Percentiles rank a stretch among this genome's conserved stretches.
phyloP scores from a whole-genome alignment of 768 basidiomycete species.

The Gloeophyllum trabeum region DNA sequence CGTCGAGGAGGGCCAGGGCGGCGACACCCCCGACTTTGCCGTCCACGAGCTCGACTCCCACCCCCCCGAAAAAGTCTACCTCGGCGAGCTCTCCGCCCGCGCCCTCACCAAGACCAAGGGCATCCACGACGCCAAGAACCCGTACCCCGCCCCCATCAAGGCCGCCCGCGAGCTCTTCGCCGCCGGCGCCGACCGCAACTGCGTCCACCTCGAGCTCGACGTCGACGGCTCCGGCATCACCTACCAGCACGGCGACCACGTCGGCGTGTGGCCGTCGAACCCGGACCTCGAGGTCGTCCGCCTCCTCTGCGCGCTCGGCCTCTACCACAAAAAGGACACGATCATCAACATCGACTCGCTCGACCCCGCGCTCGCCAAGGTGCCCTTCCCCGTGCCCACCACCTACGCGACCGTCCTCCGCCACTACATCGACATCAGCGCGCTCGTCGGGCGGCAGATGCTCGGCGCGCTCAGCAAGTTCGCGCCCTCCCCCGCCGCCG shows the following conservation, averaged over 20 bases:
- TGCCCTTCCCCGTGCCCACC: conserved; percentile 96
- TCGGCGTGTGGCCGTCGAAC: conserved; percentile 96
- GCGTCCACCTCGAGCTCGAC: conserved; percentile 89
- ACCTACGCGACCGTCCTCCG: conserved; percentile 90
- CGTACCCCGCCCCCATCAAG: conserved; percentile 77
- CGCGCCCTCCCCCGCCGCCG: conserved; percentile 74
- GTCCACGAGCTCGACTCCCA: conserved; percentile 75
- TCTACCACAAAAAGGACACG: conserved; percentile 68
- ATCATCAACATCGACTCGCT: conserved; percentile 93
- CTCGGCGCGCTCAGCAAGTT: conserved; percentile 81
- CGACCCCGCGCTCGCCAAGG: conserved; percentile 95
- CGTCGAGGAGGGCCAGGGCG: conserved; percentile 94
- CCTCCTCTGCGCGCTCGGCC: conserved; percentile 75
- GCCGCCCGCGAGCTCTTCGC: conserved; percentile 79
- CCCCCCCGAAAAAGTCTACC: conserved; percentile 83
- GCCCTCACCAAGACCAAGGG: conserved; percentile 90
- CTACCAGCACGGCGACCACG: conserved; percentile 98
- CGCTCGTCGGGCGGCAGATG: conserved; percentile 89
- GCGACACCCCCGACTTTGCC: conserved; percentile 87
- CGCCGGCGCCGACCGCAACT: conserved; percentile 67
- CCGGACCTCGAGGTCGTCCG: conserved; percentile 87
- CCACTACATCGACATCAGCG: conserved; percentile 95
- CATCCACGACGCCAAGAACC: conserved; percentile 97
- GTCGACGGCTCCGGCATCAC: conserved; percentile 92
- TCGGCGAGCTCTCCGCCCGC: conserved; percentile 86